Evolutionary conservation across 768 basidiomycete genomes (phyloP).

Genomic region (Mycena galopus): DNA sequence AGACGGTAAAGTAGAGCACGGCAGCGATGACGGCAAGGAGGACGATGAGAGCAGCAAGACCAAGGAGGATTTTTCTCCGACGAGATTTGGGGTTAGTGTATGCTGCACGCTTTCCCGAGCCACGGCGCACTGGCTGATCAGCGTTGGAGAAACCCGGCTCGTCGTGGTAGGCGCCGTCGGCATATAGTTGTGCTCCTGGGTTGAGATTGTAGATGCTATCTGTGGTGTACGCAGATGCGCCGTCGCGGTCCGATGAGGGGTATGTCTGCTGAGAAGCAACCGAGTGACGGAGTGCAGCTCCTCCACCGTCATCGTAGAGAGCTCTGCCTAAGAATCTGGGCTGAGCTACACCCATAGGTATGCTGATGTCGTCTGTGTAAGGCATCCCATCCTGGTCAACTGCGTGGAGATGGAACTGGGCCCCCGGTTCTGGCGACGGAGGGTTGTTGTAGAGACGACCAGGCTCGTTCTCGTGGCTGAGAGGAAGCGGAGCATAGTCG

Average conservation of each 20-base stretch:
- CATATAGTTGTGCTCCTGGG: conserved; percentile 44
- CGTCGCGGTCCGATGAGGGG: conserved; percentile 48
- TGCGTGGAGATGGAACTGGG: conserved; percentile 53
- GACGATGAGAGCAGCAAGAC: conserved; percentile 49
- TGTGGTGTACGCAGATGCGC: conserved; percentile 62
- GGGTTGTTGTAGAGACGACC: conserved; percentile 60
- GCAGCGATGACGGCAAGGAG: conserved; percentile 59
- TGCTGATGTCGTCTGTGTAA: conserved; percentile 49
- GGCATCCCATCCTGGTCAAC: conserved; percentile 52
- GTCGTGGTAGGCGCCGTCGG: conserved; percentile 63
- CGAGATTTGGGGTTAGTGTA: conserved; percentile 67
- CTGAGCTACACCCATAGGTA: conserved; percentile 57
- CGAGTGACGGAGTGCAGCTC: conserved; percentile 64
- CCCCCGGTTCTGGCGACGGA: conserved; percentile 57
- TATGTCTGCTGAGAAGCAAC: conserved; percentile 64
- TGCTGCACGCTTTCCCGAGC: conserved; percentile 69
- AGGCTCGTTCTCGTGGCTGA: conserved; percentile 59
- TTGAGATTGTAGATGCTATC: conserved; percentile 77
- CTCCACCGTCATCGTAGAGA: conserved; percentile 59
- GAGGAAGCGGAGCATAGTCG: conserved; percentile 70
- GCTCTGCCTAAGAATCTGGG: conserved; percentile 77
- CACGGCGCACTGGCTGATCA: conserved; percentile 58
- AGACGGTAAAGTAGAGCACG: conserved; percentile 63
- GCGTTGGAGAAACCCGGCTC: conserved; percentile 62
- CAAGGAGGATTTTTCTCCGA: conserved; percentile 49